A percentile compares a stretch with the other conserved stretches of the same genome.
Conservation (phyloP, 2,329 filamentous ascomycete genomes). For the Ilyonectria destructans region DNA sequence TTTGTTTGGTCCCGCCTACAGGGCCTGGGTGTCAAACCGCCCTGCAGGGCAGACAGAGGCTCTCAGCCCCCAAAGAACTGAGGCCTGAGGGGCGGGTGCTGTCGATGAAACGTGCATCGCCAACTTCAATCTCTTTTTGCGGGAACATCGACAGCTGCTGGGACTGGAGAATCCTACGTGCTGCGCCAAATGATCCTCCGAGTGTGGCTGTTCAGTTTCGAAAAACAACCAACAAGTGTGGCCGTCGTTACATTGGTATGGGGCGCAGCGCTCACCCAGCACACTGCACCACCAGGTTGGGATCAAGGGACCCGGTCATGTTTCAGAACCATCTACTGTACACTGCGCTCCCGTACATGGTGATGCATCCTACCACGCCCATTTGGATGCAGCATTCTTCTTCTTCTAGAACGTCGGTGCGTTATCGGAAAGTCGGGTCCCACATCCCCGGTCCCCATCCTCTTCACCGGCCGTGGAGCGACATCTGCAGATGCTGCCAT, state of each 20-base stretch:
- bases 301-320: constrained; percentile 32
- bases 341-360: constrained; percentile 8
- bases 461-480: constrained; percentile 18
- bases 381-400: constrained; percentile 33
- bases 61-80: constrained; percentile 10
- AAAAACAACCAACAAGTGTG: constrained; percentile 18
- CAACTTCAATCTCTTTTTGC: constrained; percentile 29
- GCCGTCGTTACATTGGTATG: constrained; percentile 17
- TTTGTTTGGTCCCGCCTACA: constrained; percentile 29
- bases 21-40: constrained; percentile 13
- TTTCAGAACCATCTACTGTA: constrained; percentile 37
- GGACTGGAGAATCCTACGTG: not conserved
- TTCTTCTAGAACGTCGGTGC: constrained; percentile 29
- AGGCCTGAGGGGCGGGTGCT: constrained; percentile 3
- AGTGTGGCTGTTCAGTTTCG: constrained; percentile 34
- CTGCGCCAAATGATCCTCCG: constrained; percentile 34
- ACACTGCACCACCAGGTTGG: constrained; percentile 33
- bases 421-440: constrained; percentile 13
- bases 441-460: constrained; percentile 9
- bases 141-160: constrained; percentile 13
- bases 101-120: constrained; percentile 29
- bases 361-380: constrained; percentile 26
- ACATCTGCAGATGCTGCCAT: constrained; percentile 12
- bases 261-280: constrained; percentile 22
- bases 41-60: constrained; percentile 29